phyloP scores from a whole-genome alignment of 805 yeast genomes.

The Diddensiella transvaalensis region DNA sequence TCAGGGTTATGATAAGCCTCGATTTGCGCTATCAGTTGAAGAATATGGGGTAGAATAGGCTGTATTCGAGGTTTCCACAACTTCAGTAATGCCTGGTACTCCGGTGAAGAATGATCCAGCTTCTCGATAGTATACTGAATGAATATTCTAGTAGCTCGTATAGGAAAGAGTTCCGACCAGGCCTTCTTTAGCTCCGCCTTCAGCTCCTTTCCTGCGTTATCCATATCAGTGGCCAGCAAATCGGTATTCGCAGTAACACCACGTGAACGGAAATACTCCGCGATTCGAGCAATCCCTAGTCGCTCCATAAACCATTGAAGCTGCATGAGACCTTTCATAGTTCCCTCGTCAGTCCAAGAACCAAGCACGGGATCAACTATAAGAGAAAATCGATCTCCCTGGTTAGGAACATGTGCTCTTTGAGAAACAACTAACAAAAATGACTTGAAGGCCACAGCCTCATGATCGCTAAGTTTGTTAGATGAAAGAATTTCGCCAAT shows the following conservation, averaged over 20 bases:
- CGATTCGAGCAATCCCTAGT: conserved; percentile 89
- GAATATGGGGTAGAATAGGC: conserved; percentile 86
- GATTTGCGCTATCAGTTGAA: conserved; percentile 82
- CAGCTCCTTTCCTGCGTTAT: conserved; percentile 75
- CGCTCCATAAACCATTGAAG: conserved; percentile 98
- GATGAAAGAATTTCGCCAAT: conserved; percentile 66
- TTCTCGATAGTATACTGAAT: conserved; percentile 95
- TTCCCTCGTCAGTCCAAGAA: conserved; percentile 90
- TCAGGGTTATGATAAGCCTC: conserved; percentile 92
- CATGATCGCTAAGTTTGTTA: conserved; percentile 79
- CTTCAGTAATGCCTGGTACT: conserved; percentile 61
- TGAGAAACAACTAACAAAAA: conserved; percentile 89
- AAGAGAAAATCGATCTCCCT: conserved; percentile 71
- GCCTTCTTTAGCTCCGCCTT: conserved; percentile 78
- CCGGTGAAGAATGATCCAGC: conserved; percentile 72
- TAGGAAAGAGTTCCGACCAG: conserved; percentile 94
- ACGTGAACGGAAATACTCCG: conserved; percentile 80
- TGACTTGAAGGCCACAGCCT: conserved; percentile 88
- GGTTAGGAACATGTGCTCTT: conserved; percentile 61
- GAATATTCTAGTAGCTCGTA: conserved; percentile 90
- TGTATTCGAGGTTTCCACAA: conserved; percentile 93
- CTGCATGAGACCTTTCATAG: conserved; percentile 84
- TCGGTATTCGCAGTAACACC: conserved; percentile 76
- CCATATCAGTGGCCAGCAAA: conserved; percentile 76
- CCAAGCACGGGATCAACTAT: conserved; percentile 90